phyloP scores from a whole-genome alignment of 176 grass and related monocot genomes.

The Ampelocalamus luodianensis region DNA sequence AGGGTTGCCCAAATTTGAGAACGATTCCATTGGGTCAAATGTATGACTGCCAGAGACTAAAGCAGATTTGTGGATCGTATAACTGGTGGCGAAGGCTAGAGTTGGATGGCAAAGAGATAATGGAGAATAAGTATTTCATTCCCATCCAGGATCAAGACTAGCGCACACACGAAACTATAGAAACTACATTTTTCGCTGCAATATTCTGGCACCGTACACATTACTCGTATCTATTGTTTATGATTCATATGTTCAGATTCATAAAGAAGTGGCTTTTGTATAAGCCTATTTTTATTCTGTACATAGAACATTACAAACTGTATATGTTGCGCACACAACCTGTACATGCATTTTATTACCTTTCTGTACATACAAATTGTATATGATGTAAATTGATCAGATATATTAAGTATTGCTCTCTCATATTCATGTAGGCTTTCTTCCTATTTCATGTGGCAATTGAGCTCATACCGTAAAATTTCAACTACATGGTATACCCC shows the following conservation, averaged over 20 bases:
- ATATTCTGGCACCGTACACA: neutral
- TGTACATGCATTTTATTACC: neutral
- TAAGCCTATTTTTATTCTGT: conserved; percentile 4
- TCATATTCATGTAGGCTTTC: neutral
- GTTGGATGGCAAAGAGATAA: conserved; percentile 37
- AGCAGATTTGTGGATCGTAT: conserved; percentile 63
- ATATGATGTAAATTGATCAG: neutral
- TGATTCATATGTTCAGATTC: conserved; percentile 27
- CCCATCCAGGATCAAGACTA: conserved; percentile 45
- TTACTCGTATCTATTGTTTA: neutral
- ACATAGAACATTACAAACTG: neutral
- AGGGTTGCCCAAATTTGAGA: conserved; percentile 49
- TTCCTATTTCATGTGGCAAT: neutral
- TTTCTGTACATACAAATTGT: conserved; percentile 5
- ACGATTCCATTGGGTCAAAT: conserved; percentile 47
- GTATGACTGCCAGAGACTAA: conserved; percentile 44
- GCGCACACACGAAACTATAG: neutral
- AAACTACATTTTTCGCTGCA: neutral
- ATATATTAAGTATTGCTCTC: neutral
- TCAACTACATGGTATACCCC: neutral
- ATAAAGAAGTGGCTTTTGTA: neutral
- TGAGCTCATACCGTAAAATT: conserved; percentile 4
- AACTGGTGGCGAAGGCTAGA: conserved; percentile 56
- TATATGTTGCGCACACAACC: neutral
- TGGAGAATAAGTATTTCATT: conserved; percentile 49